Evolutionary conservation across 1,139 yeast species (phyloP).

Genomic region (Candida pseudoviswanathii): DNA sequence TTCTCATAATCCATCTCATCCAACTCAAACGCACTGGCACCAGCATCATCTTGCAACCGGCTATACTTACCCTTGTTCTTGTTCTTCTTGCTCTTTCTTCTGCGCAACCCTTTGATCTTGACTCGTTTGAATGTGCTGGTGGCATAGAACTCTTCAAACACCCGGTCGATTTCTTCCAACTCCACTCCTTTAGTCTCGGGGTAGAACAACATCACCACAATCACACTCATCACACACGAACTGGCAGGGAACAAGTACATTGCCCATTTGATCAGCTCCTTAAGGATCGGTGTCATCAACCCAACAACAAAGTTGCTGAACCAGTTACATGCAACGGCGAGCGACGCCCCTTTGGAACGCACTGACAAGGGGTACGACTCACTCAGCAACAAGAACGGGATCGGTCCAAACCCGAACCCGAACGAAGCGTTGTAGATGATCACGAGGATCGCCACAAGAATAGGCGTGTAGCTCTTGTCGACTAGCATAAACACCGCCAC

Average conservation of each 20-base stretch:
- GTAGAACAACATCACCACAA: constrained; percentile 63
- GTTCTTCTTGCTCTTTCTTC: constrained; percentile 3
- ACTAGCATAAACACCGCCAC: constrained; percentile 45
- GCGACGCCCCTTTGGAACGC: constrained; percentile 55
- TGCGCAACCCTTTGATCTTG: constrained; percentile 7
- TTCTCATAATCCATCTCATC: constrained; percentile 22
- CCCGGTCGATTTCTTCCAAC: constrained; percentile 83
- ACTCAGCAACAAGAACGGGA: constrained; percentile 56
- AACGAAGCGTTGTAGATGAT: constrained; percentile 54
- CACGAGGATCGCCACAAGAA: constrained; percentile 50
- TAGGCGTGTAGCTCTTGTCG: constrained; percentile 41
- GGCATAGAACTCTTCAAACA: constrained; percentile 61
- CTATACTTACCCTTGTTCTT: constrained; percentile 8
- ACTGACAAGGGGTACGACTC: constrained; percentile 56
- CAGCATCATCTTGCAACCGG: constrained; percentile 11
- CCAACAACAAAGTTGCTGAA: constrained; percentile 56
- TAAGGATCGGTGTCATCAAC: constrained; percentile 53
- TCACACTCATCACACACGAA: constrained; percentile 46
- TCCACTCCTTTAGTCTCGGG: constrained; percentile 93
- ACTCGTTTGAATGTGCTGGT: constrained; percentile 10
- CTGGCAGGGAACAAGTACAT: constrained; percentile 52
- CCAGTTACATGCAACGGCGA: constrained; percentile 60
- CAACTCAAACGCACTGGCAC: constrained; percentile 19
- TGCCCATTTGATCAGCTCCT: constrained; percentile 51
- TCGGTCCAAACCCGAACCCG: constrained; percentile 61